phyloP scores from a whole-genome alignment of 2,329 filamentous ascomycete species.

The Colletotrichum salicis region DNA sequence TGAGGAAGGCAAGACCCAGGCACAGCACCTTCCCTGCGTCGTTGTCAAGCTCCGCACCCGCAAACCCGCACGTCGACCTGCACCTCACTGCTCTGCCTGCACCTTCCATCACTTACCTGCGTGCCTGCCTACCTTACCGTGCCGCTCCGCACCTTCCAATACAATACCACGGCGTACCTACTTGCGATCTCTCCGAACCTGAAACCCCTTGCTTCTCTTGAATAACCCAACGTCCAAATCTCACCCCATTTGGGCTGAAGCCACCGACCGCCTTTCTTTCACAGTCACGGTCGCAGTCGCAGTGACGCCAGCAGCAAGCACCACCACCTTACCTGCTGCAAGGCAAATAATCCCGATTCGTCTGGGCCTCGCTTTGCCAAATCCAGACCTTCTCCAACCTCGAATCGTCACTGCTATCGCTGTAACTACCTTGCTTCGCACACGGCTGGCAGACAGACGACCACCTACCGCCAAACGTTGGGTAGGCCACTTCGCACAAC shows the following conservation, averaged over 20 bases:
- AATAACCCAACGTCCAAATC: slow-evolving; percentile 34
- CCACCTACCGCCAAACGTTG: neutral
- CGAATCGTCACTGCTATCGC: neutral
- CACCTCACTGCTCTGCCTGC: neutral
- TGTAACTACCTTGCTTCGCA: neutral
- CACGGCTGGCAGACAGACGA: neutral
- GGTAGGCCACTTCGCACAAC: neutral
- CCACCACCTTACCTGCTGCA: slow-evolving; percentile 12
- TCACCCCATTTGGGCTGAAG: slow-evolving; percentile 32
- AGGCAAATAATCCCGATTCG: slow-evolving; percentile 19
- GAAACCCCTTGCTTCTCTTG: slow-evolving; percentile 36
- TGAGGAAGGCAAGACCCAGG: too few species aligned
- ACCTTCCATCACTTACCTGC: neutral
- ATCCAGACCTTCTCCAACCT: slow-evolving; percentile 10
- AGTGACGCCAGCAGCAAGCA: slow-evolving; percentile 16
- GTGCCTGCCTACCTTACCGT: neutral
- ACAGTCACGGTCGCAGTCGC: slow-evolving; percentile 8
- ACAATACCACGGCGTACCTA: neutral
- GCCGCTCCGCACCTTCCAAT: neutral
- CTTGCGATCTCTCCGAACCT: slow-evolving; percentile 35
- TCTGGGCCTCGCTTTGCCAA: neutral
- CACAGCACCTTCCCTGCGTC: neutral
- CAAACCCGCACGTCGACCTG: slow-evolving; percentile 4
- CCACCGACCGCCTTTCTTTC: slow-evolving; percentile 30
- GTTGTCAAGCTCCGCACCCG: slow-evolving; percentile 29